Evolutionary conservation across 345 rosid species (phyloP), one percentile per base, ranked within the genome.

Genomic region (Camelina laxa): DNA sequence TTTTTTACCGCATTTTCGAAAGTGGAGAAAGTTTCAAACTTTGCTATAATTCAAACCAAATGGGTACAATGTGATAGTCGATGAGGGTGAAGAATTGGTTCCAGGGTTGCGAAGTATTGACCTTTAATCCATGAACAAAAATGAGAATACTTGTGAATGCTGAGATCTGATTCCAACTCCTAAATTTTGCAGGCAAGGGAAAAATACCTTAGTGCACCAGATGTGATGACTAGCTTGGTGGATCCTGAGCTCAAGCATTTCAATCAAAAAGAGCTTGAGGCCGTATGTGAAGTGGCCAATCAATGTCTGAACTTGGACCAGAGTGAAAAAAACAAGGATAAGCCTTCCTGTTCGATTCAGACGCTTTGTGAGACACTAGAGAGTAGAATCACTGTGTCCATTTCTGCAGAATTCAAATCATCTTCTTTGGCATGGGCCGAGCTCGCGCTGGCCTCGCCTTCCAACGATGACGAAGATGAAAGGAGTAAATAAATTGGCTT

Each of bases 401-500:
- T 88, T 57, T 84, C 97, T 0, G 77, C 83, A 2, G 96, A 86
- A 75, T 80, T 89, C 41, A 85, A 79, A 82, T 82, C 98, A 0
- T 87, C 97, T 31, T 87, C 98, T 59, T 75, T 92, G 84, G 99
- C 98, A 1, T 96, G 99, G 99, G 98, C 99, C 0, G 98, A 96
- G 85, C 90, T 86, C 13, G 98, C 92, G 0, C 86, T 96, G 51
- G 81, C 90, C 15, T 88, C 97, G 0, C 79, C 79, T 31, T 61
- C 51, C 87, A 77, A 85, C 67, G 48, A 75, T 73, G 71, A 63
- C 9, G 64, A 69, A 16, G 41, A 54, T 31, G 69, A 75, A 53
- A 70, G 36, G 63, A 58, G 61, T 39, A 63, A 51, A 60, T 67
- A 67, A 39, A 7, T 36, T 50, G 41, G 31, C 6, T 30, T 8